Conservation (phyloP, 352 stramenopile genomes). For the Pythium rishiriense region DNA sequence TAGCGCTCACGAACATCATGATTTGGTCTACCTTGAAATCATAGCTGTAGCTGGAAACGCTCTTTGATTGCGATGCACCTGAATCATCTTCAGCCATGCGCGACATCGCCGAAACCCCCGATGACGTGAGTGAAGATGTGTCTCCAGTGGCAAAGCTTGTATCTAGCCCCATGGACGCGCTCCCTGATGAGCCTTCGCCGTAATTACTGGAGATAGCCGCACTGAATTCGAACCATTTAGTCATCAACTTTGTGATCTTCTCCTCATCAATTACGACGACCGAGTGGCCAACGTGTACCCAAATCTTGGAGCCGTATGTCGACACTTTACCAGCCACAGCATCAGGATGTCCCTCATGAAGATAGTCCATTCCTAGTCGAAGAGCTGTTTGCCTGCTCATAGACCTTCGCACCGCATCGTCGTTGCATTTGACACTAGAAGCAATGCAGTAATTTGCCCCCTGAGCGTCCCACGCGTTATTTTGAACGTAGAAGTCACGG, state of each 20-base stretch:
- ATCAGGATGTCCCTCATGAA: conserved; percentile 69
- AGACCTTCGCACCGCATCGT: conserved; percentile 18
- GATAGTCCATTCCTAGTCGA: conserved; percentile 63
- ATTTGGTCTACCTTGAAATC: conserved; percentile 72
- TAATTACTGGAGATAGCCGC: conserved; percentile 56
- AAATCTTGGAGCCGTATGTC: conserved; percentile 78
- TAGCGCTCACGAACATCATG: conserved; percentile 69
- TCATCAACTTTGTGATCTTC: conserved; percentile 66
- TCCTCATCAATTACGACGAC: conserved; percentile 70
- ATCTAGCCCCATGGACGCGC: not conserved
- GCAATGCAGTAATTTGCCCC: conserved; percentile 67
- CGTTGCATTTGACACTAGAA: conserved; percentile 54
- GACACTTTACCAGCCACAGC: conserved; percentile 39
- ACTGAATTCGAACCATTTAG: conserved; percentile 65
- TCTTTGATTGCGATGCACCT: not conserved
- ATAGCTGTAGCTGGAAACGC: conserved; percentile 61
- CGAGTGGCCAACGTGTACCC: conserved; percentile 59
- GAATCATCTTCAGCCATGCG: conserved; percentile 14
- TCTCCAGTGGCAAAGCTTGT: conserved; percentile 17
- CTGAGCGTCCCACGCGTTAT: conserved; percentile 40
- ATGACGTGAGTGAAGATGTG: conserved; percentile 29
- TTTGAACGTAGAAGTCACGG: conserved; percentile 79
- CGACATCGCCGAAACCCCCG: conserved; percentile 17
- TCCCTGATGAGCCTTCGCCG: conserved; percentile 1
- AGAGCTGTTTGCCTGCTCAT: conserved; percentile 29